These are phyloP conservation scores for button mushroom (Agaricus bisporus) DNA, from an alignment of 768 basidiomycete genomes.

Conservation along the genomic window DNA sequence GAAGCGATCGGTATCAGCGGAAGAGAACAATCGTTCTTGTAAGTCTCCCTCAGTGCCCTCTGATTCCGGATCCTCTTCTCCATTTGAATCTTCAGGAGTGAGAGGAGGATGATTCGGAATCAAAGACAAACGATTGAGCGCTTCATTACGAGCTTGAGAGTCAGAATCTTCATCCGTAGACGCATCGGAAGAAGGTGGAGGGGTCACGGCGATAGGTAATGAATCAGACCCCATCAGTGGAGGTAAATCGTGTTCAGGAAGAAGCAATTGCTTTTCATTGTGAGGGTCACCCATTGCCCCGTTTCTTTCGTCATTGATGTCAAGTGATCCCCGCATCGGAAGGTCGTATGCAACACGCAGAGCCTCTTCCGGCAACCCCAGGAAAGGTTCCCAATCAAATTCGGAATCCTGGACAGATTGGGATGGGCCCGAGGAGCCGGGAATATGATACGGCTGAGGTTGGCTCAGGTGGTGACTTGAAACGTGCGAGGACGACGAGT, in stretches of 20 bases:
- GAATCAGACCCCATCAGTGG: neutral
- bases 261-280: neutral
- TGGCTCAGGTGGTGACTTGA: neutral
- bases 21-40: conserved; percentile 42
- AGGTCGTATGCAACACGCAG: conserved; percentile 1
- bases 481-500: neutral
- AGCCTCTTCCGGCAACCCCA: neutral
- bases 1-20: conserved; percentile 7
- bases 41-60: conserved; percentile 38
- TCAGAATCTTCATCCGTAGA: conserved; percentile 3
- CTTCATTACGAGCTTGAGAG: neutral
- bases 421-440: neutral
- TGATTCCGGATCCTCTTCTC: conserved; percentile 2
- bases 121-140: neutral
- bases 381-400: neutral
- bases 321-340: neutral
- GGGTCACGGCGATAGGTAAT: neutral
- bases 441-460: neutral
- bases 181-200: conserved; percentile 2
- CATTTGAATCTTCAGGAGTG: neutral
- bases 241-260: neutral
- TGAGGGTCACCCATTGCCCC: neutral
- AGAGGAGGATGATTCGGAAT: neutral
- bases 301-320: neutral
- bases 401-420: neutral